Base-by-base conservation (phyloP, 768 basidiomycete species). In the Russula compacta region DNA sequence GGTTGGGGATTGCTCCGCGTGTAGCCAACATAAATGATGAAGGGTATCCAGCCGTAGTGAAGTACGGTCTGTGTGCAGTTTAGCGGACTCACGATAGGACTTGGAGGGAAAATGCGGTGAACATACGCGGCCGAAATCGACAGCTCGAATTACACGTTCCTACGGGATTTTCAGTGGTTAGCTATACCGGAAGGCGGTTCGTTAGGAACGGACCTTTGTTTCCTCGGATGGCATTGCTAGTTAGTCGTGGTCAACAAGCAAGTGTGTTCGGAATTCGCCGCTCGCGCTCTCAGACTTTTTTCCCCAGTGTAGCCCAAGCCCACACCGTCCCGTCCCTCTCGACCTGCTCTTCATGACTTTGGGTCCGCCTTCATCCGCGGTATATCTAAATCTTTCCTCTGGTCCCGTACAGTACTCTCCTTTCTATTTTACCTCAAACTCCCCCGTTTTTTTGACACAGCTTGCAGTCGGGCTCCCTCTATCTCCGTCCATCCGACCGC, bases 11-110 rank as follows among this genome's bases (percentile, higher is more conserved):
- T 92, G 71, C 92, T 94, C 67, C 88, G 79, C 56, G 88, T 90
- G 77, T 90, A 97, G 39, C 95, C 95, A 70, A 97, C 81, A 73
- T 94, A 97, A 69, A 98, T 95, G 70, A 98, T 92, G 71, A 95
- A 76, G 36, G 95, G 95, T 69, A 98, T 93, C 92, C 95, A 98
- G 66, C 86, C 87, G 67, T 94, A 97, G 75, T 97, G 93, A 56
- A 97, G 71, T 68, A 94, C 80, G 61, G 89, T 92, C 94, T 97
- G 69, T 24, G 63, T 10, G 48, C 35, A 32, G 54, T 59, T 59
- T 43, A 66, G 52, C 1, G 35, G 46, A 49, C 21, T 54, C 61
- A 46, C 40, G 43, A 21, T 19, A 61, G 38, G 24, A 52, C 42
- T 32, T 44, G 40, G 33, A 50, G 49, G 29, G 49, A 58, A 33